phyloP scores from a whole-genome alignment of 352 stramenopile genomes.

The Phytophthora boehmeriae region DNA sequence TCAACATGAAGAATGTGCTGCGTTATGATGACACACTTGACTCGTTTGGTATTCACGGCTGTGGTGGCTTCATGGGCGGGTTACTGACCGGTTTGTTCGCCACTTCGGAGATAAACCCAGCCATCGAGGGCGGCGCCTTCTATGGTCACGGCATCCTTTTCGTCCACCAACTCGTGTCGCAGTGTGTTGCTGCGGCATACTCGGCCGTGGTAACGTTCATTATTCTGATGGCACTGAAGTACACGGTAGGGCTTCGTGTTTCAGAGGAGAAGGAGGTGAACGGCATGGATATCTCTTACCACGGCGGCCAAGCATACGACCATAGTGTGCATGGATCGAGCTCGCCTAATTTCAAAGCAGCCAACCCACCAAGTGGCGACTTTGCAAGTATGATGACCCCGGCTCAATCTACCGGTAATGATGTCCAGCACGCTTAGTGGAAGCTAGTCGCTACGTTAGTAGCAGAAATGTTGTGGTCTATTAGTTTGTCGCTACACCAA shows the following conservation, averaged over 20 bases:
- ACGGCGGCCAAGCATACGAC: conserved; percentile 64
- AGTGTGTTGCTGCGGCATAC: conserved; percentile 63
- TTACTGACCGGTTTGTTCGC: conserved; percentile 76
- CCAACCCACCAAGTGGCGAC: conserved; percentile 18
- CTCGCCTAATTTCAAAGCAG: conserved; percentile 17
- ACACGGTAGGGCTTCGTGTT: conserved; percentile 68
- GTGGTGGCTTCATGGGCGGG: conserved; percentile 68
- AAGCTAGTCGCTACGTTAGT: too few relatives aligned
- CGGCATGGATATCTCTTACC: conserved; percentile 74
- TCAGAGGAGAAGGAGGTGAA: conserved; percentile 77
- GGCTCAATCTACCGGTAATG: conserved; percentile 1
- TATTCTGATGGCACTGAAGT: conserved; percentile 73
- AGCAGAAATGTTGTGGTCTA: too few relatives aligned
- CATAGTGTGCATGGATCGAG: conserved; percentile 28
- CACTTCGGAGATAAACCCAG: conserved; percentile 50
- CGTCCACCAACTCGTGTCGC: conserved; percentile 55
- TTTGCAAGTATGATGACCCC: conserved; percentile 28
- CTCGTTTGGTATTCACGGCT: conserved; percentile 76
- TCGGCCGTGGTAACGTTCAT: conserved; percentile 70
- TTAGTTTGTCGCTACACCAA: too few relatives aligned
- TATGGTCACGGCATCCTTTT: conserved; percentile 54
- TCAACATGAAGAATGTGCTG: conserved; percentile 65
- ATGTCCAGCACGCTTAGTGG: conserved; percentile 10
- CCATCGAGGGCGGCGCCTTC: conserved; percentile 53
- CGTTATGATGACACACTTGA: conserved; percentile 83